Evolutionary conservation across 2,329 filamentous ascomycete genomes (phyloP).

Genomic region (Sclerotinia glacialis): DNA sequence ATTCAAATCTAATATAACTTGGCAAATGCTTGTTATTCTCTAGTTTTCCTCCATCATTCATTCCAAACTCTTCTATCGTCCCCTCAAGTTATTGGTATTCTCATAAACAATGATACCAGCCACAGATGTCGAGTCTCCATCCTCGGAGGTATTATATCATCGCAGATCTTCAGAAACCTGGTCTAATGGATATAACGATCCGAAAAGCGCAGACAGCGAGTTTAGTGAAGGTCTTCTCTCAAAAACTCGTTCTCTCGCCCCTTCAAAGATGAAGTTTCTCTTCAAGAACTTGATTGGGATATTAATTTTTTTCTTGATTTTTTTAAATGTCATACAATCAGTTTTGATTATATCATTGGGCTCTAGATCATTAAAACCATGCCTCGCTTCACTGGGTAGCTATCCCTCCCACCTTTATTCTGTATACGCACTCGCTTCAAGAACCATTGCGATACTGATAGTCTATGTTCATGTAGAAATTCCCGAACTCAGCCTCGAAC

Average conservation of each 20-base stretch:
- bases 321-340: not conserved
- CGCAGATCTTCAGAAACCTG: not conserved
- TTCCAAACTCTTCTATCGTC: not conserved
- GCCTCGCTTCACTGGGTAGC: not conserved
- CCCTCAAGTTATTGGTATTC: not conserved
- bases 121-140: not conserved
- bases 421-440: not conserved
- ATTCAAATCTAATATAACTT: slow-evolving; percentile 2
- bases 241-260: not conserved
- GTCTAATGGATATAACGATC: not conserved
- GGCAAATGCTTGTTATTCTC: not conserved
- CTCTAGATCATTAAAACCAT: not conserved
- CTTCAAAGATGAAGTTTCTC: not conserved
- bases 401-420: not conserved
- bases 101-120: not conserved
- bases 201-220: not conserved
- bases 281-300: not conserved
- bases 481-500: slow-evolving; percentile 1
- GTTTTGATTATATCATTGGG: not conserved
- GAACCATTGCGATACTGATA: not conserved
- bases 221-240: not conserved
- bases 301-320: not conserved
- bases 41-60: not conserved
- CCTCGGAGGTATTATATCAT: not conserved
- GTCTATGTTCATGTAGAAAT: not conserved